Base-by-base conservation (phyloP, 176 grass and related monocot genomes). In the Phyllostachys edulis region DNA sequence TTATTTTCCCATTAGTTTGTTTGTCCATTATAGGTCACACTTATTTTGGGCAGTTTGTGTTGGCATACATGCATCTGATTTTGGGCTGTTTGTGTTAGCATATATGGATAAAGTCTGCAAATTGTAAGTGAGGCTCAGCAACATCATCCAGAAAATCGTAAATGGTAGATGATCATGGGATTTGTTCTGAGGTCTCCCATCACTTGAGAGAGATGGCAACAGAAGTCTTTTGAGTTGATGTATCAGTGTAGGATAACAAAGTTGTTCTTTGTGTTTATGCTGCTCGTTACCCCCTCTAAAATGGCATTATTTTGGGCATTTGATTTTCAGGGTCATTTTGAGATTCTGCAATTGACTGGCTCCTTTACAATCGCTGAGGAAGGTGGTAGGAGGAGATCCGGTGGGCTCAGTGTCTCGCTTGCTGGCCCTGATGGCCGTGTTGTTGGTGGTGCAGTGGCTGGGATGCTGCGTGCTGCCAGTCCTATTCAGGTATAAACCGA, bases 391-490 rank as follows among this genome's bases (percentile, higher is more conserved):
- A 90, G 88, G 80, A 96, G 96, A 90, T 91, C 84, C 6, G 96
- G 96, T 24, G 91, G 96, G 27, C 83, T 99, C 45, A 99, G 96
- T 38, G 91, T 96, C 11, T 99, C 91, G 1, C 96, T 99, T 79
- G 96, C 96, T 67, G 84, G 91, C 2, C 96, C 96, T 29, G 93
- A 99, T 78, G 96, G 96, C 21, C 91, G 93, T 79, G 93, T 99
- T 2, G 84, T 99, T 11, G 93, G 96, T 34, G 93, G 96, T 6
- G 91, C 85, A 13, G 93, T 99, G 81, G 91, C 93, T 78, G 93
- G 93, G 52, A 84, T 85, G 66, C 88, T 99, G 49, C 88, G 83
- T 86, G 96, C 96, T 76, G 93, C 96, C 29, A 92, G 89, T 84
- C 96, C 96, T 57, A 99, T 99, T 84, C 96, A 96, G 90, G 96